These are phyloP conservation scores for Neurospora africana DNA, from an alignment of 495 filamentous ascomycete genomes.

Conservation along the genomic window DNA sequence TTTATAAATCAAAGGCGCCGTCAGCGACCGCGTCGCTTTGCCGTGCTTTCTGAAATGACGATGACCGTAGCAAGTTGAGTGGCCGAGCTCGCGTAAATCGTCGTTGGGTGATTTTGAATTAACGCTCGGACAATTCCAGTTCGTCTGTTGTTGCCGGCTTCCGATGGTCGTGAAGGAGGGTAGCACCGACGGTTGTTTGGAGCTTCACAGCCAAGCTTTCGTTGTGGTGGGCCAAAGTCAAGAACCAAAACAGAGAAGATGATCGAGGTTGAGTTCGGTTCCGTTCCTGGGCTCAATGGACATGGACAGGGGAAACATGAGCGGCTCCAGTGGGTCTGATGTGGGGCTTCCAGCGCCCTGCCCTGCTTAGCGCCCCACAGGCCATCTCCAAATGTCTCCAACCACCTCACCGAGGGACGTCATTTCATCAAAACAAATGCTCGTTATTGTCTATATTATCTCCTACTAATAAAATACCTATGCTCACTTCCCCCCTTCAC, in stretches of 20 bases:
- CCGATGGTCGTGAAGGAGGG: neutral
- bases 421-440: neutral
- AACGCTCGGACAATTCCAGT: neutral
- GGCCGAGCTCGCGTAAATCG: neutral
- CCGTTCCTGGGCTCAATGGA: neutral
- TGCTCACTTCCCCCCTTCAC: neutral
- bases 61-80: neutral
- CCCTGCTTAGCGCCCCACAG: neutral
- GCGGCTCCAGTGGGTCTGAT: neutral
- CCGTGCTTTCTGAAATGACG: neutral
- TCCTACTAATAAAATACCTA: neutral
- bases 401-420: neutral
- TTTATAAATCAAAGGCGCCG: neutral
- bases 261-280: neutral
- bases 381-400: neutral
- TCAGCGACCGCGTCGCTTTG: neutral
- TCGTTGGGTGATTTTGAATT: neutral
- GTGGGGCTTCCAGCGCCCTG: neutral
- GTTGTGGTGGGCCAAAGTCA: neutral
- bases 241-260: neutral
- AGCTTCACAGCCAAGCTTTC: neutral
- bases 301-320: neutral
- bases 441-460: neutral
- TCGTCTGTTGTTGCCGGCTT: neutral
- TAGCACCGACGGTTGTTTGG: neutral